Evolutionary conservation across 805 yeast genomes (phyloP).

Genomic region (Saturnispora quitensis): DNA sequence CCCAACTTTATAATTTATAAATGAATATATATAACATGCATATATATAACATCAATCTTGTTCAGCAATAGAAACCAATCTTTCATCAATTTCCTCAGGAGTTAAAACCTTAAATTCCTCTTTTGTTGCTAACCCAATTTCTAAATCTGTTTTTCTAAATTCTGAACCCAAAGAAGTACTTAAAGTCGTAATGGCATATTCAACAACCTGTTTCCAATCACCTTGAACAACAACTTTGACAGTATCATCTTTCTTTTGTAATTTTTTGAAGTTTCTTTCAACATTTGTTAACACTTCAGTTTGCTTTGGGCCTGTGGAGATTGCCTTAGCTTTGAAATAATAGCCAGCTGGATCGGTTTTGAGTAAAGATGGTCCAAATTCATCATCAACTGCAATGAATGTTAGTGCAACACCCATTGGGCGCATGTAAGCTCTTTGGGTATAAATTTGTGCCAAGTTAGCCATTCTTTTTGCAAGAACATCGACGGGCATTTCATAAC

Average conservation of each 20-base stretch:
- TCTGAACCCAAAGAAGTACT: slow-evolving; percentile 86
- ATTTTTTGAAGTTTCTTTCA: slow-evolving; percentile 81
- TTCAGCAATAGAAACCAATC: slow-evolving; percentile 91
- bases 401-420: slow-evolving; percentile 94
- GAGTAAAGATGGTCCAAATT: slow-evolving; percentile 77
- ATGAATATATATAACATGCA: neutral
- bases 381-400: slow-evolving; percentile 81
- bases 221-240: slow-evolving; percentile 50
- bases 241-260: slow-evolving; percentile 20
- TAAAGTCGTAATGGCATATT: slow-evolving; percentile 77
- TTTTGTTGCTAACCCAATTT: slow-evolving; percentile 78
- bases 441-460: slow-evolving; percentile 86
- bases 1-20: neutral
- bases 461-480: slow-evolving; percentile 92
- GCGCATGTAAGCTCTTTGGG: slow-evolving; percentile 98
- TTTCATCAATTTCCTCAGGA: slow-evolving; percentile 87
- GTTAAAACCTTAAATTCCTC: slow-evolving; percentile 64
- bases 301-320: slow-evolving; percentile 94
- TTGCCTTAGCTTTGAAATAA: slow-evolving; percentile 82
- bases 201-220: slow-evolving; percentile 83
- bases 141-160: slow-evolving; percentile 87
- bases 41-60: slow-evolving; percentile 50
- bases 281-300: slow-evolving; percentile 87
- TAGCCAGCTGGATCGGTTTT: slow-evolving; percentile 98
- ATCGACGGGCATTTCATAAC: slow-evolving; percentile 95